Evolutionary conservation across 2,329 filamentous ascomycete genomes (phyloP), one percentile per base, ranked within the genome.

Genomic region (Hawksworthiomyces lignivorus): DNA sequence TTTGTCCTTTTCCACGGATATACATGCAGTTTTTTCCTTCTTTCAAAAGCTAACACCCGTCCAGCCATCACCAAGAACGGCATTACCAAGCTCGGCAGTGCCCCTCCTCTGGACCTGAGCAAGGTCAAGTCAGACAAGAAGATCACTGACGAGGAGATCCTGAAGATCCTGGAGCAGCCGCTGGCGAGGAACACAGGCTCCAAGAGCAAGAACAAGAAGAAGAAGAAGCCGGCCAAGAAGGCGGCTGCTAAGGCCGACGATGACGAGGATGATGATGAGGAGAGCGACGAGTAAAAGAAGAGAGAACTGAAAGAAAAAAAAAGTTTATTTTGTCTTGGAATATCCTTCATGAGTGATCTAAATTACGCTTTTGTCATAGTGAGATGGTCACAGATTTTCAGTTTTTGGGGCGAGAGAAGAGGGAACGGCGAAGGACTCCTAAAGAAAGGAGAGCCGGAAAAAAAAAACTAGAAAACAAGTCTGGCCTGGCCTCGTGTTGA

Each of bases 41-140:
- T n/a, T n/a, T n/a, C n/a, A n/a, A n/a, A n/a, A n/a, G n/a, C n/a
- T n/a, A n/a, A n/a, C n/a, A n/a, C n/a, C 19, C 12, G 5, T 17
- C 17, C 52, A 95, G 92, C 87, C 47, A 88, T 98, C 63, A 96
- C 88, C 57, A 98, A 98, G 80, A 96, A 97, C 63, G 92, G 92
- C 53, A 72, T 98, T 57, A 87, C 84, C 59, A 87, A 86, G 68
- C 71, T 98, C 45, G 82, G 87, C 55, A 82, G 77, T 20, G 82
- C 92, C 26, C 80, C 85, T 48, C 63, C 81, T 18, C 73, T 84
- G 50, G 87, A 97, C 59, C 62, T 92, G 48, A 77, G 74, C 60
- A 88, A 89, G 71, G 79, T 83, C 73, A 84, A 95, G 77, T 83
- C 87, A 26, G 89, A 97, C 65, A 97, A 97, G 79, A 96, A 96